Evolutionary conservation across 306 rosid genomes (phyloP), one percentile per base, ranked within the genome.

Genomic region (Pyrus bretschneideri): DNA sequence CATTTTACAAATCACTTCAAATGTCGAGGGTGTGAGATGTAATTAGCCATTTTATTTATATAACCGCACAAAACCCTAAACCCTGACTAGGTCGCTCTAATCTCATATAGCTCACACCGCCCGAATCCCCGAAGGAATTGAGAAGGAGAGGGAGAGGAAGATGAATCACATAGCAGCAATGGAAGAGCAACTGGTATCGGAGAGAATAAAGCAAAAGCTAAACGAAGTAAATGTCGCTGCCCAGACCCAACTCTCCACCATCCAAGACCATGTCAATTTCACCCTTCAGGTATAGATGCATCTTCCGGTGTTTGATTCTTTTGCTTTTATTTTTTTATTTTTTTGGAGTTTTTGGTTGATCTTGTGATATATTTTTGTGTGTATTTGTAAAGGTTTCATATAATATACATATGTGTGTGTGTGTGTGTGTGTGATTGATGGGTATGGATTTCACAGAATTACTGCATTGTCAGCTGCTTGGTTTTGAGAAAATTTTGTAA

Each of bases 261-360:
- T 94, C 63, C 98, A 94, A 76, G 98, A 94, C 85, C 88, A 87
- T 79, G 98, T 94, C 88, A 94, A 94, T 83, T 94, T 85, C 79
- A 90, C 93, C 23, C 98, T 93, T 46, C 98, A 93, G 98, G 96
- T 93, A 3, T 45, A 35, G 7, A 35, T 7, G 40, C 40, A 35
- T 35, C 40, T 35, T 6, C 40, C 40, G 40, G 40, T 35, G 40
- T 35, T 6, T 35, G 9, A 35, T 35, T 35, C 40, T 35, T 35
- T 35, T 35, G 9, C 40, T 7, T 6, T 1, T 33, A 5, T 33
- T 31, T 5, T 33, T 35, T 4, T 3, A 0, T 3, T 57, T 75
- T 31, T 35, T 49, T 2, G 60, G n/a, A 19, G 11, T 42, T 72
- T 17, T 42, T n/a, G 8, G 21, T 44, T 69, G 59, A 59, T n/a